Conservation (phyloP, 441 rosid species). For the Aleurites moluccanus region DNA sequence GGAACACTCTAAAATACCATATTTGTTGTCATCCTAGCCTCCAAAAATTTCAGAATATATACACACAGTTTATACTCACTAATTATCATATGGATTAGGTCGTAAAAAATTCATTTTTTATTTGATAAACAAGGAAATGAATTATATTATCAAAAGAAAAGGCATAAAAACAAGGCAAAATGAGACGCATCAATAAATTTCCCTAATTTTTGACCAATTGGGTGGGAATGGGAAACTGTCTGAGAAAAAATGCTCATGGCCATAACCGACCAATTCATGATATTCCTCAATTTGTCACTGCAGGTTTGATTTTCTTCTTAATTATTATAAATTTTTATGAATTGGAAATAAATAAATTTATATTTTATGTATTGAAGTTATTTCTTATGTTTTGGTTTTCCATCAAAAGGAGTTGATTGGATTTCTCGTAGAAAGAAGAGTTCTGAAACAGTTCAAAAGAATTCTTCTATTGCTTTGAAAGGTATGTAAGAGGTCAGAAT, state of each 20-base stretch:
- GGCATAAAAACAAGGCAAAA: neutral
- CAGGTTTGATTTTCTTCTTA: slow-evolving; percentile 24
- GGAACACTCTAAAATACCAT: no score
- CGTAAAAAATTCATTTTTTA: no score
- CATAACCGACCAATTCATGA: slow-evolving; percentile 13
- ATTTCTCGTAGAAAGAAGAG: neutral
- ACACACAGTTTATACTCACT: no score
- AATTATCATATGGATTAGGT: no score
- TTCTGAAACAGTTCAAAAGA: neutral
- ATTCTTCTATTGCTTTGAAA: neutral
- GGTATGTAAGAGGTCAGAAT: neutral
- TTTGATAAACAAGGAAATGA: no score
- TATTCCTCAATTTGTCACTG: slow-evolving; percentile 6
- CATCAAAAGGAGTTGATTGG: neutral
- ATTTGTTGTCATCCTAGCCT: no score
- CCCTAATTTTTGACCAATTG: neutral
- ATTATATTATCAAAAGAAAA: no score
- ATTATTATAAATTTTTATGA: neutral
- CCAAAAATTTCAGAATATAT: no score
- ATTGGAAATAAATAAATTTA: neutral
- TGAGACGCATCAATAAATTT: neutral
- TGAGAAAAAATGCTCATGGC: slow-evolving; percentile 1
- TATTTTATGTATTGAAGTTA: neutral
- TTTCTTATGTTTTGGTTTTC: neutral
- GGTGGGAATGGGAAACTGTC: slow-evolving; percentile 29